phyloP scores from a whole-genome alignment of 257 asterid genomes.

The Linaria vulgaris region DNA sequence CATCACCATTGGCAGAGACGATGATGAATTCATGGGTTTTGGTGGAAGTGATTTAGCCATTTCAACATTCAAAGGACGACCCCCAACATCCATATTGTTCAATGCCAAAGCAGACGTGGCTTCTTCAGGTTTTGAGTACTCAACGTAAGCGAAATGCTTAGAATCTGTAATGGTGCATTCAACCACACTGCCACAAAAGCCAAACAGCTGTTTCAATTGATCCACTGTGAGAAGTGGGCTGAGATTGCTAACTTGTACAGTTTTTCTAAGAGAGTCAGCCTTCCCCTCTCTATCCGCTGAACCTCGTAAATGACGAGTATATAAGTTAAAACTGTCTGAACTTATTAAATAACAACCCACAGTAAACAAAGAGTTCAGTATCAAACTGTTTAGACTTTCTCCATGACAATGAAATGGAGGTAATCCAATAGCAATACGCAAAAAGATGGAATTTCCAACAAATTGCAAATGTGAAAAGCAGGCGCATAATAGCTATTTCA shows the following conservation, averaged over 20 bases:
- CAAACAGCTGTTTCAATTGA: slow-evolving; percentile 95
- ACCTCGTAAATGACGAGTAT: slow-evolving; percentile 32
- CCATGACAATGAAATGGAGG: slow-evolving; percentile 1
- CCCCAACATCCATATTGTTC: slow-evolving; percentile 94
- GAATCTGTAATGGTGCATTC: slow-evolving; percentile 87
- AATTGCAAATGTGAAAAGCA: background rate
- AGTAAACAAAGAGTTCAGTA: background rate
- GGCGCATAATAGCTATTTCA: background rate
- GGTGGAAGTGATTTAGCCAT: slow-evolving; percentile 97
- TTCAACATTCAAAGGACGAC: slow-evolving; percentile 95
- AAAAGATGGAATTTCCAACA: slow-evolving; percentile 10
- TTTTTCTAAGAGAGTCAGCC: slow-evolving; percentile 65
- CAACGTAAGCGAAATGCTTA: slow-evolving; percentile 92
- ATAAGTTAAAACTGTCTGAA: slow-evolving; percentile 20
- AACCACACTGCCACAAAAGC: slow-evolving; percentile 72
- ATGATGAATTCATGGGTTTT: slow-evolving; percentile 53
- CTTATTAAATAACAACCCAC: slow-evolving; percentile 2
- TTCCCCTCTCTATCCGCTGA: slow-evolving; percentile 54
- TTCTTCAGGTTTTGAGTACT: slow-evolving; percentile 87
- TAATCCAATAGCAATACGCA: background rate
- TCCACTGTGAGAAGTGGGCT: slow-evolving; percentile 85
- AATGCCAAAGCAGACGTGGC: slow-evolving; percentile 85
- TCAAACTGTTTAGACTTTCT: background rate
- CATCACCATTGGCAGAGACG: slow-evolving; percentile 80
- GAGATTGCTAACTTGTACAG: slow-evolving; percentile 95